phyloP scores from a whole-genome alignment of 73 alveolate species.

The Diophrys sp. region DNA sequence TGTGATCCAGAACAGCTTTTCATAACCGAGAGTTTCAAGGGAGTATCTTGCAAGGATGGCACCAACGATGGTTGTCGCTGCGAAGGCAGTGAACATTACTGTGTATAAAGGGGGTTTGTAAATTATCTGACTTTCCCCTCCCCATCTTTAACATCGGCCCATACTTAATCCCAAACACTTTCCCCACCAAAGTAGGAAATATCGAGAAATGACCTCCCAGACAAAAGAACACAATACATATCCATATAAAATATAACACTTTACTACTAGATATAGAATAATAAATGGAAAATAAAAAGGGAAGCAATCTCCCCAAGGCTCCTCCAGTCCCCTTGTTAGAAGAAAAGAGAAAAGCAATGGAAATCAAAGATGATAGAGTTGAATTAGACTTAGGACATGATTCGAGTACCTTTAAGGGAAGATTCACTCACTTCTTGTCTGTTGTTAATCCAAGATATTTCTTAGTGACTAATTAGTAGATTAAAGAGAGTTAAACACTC shows the following conservation, averaged over 20 bases:
- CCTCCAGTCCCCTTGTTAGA: too few species aligned
- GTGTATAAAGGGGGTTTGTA: not conserved
- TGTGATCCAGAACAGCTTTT: not conserved
- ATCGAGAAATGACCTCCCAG: conserved; percentile 65
- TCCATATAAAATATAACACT: conserved; percentile 49
- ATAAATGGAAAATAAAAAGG: not conserved
- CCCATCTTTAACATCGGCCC: too few species aligned
- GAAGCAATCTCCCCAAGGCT: too few species aligned
- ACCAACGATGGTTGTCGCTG: not conserved
- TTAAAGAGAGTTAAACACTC: not conserved
- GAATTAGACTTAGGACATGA: not conserved
- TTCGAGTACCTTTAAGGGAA: not conserved
- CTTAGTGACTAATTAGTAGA: not conserved
- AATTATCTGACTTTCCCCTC: too few species aligned
- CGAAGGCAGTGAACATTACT: conserved; percentile 5
- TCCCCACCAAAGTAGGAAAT: conserved; percentile 12
- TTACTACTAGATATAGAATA: not conserved
- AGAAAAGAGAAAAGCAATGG: too few species aligned
- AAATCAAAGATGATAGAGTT: not conserved
- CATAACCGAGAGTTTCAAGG: not conserved
- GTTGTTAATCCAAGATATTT: not conserved
- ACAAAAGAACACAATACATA: conserved; percentile 25
- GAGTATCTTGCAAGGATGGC: not conserved
- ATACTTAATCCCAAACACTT: conserved; percentile 11
- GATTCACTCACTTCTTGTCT: not conserved